phyloP scores from a whole-genome alignment of 192 early-diverging fungal genomes.

The Fimicolochytrium jonesii region DNA sequence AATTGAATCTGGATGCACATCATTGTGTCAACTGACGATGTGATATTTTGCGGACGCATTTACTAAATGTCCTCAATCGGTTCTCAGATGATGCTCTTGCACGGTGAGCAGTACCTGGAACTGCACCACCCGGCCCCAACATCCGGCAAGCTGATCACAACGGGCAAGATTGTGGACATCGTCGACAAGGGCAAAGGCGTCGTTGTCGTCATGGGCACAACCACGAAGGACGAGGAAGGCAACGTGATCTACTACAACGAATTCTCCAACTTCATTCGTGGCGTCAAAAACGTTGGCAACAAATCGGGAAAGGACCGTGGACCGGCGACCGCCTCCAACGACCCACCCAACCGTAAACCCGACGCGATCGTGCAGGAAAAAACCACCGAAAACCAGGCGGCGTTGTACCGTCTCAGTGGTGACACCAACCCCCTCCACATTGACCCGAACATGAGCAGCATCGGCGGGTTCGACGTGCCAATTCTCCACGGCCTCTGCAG shows the following conservation, averaged over 20 bases:
- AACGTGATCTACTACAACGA: conserved; percentile 81
- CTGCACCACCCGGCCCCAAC: conserved; percentile 84
- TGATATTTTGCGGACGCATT: no score
- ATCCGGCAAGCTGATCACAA: conserved; percentile 71
- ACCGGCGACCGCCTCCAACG: conserved; percentile 73
- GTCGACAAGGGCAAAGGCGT: conserved; percentile 97
- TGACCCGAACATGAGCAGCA: conserved; percentile 87
- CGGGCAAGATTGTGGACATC: conserved; percentile 80
- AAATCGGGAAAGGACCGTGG: conserved; percentile 68
- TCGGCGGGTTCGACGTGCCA: conserved; percentile 94
- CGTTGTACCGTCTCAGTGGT: conserved; percentile 91
- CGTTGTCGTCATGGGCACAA: conserved; percentile 75
- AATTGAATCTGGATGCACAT: no score
- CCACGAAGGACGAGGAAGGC: conserved; percentile 68
- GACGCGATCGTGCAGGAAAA: conserved; percentile 82
- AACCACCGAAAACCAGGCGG: conserved; percentile 88
- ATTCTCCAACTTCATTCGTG: conserved; percentile 92
- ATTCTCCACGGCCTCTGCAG: conserved; percentile 96
- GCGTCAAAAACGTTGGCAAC: conserved; percentile 80
- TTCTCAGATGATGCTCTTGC: conserved; percentile 89
- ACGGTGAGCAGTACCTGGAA: conserved; percentile 96
- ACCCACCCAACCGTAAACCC: conserved; percentile 74
- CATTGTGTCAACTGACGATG: no score
- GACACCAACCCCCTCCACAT: conserved; percentile 98
- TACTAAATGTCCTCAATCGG: no score